Conservation (phyloP, 2,329 filamentous ascomycete genomes). For the Dactylonectria macrodidyma region DNA sequence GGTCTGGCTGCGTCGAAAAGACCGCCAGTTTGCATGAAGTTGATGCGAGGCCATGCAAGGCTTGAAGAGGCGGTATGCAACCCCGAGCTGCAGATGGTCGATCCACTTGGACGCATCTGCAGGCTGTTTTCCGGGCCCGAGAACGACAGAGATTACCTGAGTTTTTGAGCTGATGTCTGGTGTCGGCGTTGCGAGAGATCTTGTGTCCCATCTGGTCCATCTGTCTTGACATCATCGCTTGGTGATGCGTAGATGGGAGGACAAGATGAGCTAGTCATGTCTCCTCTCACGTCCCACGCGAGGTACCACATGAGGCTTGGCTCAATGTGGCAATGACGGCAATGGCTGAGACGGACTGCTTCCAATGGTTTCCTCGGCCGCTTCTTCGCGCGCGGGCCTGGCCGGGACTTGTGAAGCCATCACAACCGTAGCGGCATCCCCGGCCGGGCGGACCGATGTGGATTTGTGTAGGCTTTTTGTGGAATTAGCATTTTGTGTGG, state of each 20-base stretch:
- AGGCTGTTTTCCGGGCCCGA: slow-evolving; percentile 15
- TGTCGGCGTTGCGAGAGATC: background rate
- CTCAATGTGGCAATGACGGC: slow-evolving; percentile 14
- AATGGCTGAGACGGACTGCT: slow-evolving; percentile 16
- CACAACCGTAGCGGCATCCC: background rate
- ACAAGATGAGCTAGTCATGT: background rate
- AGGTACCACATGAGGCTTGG: background rate
- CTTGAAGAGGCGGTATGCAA: slow-evolving; percentile 40
- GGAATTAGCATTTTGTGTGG: background rate
- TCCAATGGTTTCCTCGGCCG: background rate
- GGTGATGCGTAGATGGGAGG: background rate
- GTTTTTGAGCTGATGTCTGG: background rate
- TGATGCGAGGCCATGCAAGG: slow-evolving; percentile 26
- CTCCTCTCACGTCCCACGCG: background rate
- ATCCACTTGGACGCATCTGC: slow-evolving; percentile 38
- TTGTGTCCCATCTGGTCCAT: background rate
- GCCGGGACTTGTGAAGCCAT: slow-evolving; percentile 4
- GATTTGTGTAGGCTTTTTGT: slow-evolving; percentile 7
- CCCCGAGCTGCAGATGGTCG: slow-evolving; percentile 32
- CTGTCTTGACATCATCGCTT: background rate
- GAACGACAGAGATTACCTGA: slow-evolving; percentile 5
- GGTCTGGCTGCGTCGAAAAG: background rate
- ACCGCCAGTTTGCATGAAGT: slow-evolving; percentile 27
- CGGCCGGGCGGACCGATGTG: slow-evolving; percentile 29
- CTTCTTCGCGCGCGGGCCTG: slow-evolving; percentile 1